phyloP scores from a whole-genome alignment of 441 rosid species.

The Rhodomyrtus psidioides region DNA sequence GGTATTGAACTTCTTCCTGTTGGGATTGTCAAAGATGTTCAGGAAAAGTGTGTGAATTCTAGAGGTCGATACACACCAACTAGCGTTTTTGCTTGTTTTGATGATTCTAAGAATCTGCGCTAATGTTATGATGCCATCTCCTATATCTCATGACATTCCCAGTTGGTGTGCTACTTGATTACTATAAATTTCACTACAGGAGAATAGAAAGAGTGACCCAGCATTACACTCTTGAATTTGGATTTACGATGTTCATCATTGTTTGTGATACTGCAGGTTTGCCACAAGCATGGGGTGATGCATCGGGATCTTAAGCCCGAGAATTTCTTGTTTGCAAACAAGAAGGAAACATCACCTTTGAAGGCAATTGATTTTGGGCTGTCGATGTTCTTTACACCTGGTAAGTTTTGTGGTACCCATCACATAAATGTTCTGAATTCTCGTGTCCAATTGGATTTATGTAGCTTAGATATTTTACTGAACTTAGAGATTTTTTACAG shows the following conservation, averaged over 20 bases:
- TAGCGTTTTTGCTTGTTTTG: neutral
- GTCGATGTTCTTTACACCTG: conserved; percentile 66
- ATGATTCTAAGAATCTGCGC: neutral
- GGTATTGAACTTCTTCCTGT: neutral
- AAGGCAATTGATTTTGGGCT: conserved; percentile 73
- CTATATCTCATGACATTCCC: neutral
- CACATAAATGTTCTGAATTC: neutral
- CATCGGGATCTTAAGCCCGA: conserved; percentile 65
- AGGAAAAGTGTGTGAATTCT: neutral
- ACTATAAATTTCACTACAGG: neutral
- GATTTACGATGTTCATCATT: neutral
- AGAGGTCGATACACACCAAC: neutral
- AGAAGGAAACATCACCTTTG: conserved; percentile 58
- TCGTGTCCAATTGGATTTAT: neutral
- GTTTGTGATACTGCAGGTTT: conserved; percentile 27
- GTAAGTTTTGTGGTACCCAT: conserved; percentile 22
- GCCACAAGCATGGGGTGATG: conserved; percentile 65
- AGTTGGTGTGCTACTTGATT: neutral
- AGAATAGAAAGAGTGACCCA: neutral
- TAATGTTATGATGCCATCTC: neutral
- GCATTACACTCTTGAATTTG: neutral
- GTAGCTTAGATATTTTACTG: neutral
- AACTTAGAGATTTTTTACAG: conserved; percentile 17
- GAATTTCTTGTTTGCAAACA: conserved; percentile 59
- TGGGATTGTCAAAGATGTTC: neutral